Evolutionary conservation across 306 rosid species (phyloP).

Genomic region (Ceratonia siliqua): DNA sequence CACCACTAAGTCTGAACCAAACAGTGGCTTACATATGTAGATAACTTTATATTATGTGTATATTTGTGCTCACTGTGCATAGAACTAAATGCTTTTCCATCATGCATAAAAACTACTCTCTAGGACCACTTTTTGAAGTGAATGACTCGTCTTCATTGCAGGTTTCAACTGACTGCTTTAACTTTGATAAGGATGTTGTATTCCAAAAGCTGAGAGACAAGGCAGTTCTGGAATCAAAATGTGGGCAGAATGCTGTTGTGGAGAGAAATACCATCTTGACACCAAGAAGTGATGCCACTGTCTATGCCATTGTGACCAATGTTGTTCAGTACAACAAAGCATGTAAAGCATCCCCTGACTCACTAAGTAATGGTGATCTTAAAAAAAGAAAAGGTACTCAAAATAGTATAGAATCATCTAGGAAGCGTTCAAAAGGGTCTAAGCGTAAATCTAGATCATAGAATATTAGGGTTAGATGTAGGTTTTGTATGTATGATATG

Average conservation of each 20-base stretch:
- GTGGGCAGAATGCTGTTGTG: slow-evolving; percentile 70
- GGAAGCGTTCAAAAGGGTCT: slow-evolving; percentile 73
- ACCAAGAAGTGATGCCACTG: slow-evolving; percentile 63
- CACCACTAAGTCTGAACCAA: too few relatives aligned
- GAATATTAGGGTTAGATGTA: slow-evolving; percentile 33
- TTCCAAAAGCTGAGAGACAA: slow-evolving; percentile 76
- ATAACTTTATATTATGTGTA: too few relatives aligned
- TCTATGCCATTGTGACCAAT: slow-evolving; percentile 79
- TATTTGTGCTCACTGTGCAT: neutral
- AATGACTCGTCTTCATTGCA: slow-evolving; percentile 31
- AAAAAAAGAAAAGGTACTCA: slow-evolving; percentile 46
- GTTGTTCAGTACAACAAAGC: slow-evolving; percentile 52
- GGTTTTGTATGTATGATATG: slow-evolving; percentile 45
- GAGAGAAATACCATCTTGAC: slow-evolving; percentile 55
- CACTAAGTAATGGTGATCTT: slow-evolving; percentile 53
- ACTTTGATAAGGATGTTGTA: slow-evolving; percentile 60
- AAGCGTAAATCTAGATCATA: slow-evolving; percentile 56
- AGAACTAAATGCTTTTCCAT: neutral
- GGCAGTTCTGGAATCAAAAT: slow-evolving; percentile 61
- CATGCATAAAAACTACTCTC: neutral
- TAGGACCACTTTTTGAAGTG: neutral
- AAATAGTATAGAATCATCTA: slow-evolving; percentile 58
- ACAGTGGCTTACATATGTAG: too few relatives aligned
- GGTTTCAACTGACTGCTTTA: slow-evolving; percentile 65
- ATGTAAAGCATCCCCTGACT: slow-evolving; percentile 45